Base-by-base conservation (phyloP, 306 rosid species). In the Vigna hirtella region DNA sequence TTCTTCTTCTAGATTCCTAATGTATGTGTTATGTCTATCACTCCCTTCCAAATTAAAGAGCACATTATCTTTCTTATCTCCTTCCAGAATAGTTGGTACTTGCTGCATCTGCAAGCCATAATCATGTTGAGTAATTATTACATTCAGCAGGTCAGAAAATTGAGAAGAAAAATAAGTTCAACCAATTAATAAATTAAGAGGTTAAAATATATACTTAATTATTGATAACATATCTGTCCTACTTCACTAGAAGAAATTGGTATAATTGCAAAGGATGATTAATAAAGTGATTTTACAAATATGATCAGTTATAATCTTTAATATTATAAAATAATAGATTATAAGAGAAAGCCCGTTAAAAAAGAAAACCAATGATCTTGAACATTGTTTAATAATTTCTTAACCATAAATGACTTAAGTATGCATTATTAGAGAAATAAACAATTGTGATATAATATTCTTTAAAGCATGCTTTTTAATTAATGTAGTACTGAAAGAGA, bases 91-190 rank as follows among this genome's bases (percentile, higher is more conserved):
- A 64, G 49, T 36, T 64, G 49, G 28, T 64, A 38, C 28, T 64
- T 64, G 49, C 70, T 34, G 70, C 30, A 64, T 64, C 70, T 64
- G 49, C 1, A 64, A 38, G 70, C 9, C 40, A 55, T 2, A 64
- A 64, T 64, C 70, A 36, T 64, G 70, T 36, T 38, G 30, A 64
- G 7, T n/a, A 34, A 36, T 64, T 36, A 36, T 16, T 64, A 64
- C 68, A 61, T 2, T 28, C 43, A 57, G 64, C 9, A 14, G 18
- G 42, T 59, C 13, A 61, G 66, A 28, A 28, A 57, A 26, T 26
- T 2, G 45, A 36, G 3, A 14, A 34, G 17, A 40, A 34, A 34
- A 63, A 63, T 63, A 8, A 16, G 26, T 34, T n/a, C 48, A 63
- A 7, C 28, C 26, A 36, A 16, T 8, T 8, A 63, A 64, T 64